phyloP scores from a whole-genome alignment of 495 filamentous ascomycete species.

The Aspergillus hancockii region DNA sequence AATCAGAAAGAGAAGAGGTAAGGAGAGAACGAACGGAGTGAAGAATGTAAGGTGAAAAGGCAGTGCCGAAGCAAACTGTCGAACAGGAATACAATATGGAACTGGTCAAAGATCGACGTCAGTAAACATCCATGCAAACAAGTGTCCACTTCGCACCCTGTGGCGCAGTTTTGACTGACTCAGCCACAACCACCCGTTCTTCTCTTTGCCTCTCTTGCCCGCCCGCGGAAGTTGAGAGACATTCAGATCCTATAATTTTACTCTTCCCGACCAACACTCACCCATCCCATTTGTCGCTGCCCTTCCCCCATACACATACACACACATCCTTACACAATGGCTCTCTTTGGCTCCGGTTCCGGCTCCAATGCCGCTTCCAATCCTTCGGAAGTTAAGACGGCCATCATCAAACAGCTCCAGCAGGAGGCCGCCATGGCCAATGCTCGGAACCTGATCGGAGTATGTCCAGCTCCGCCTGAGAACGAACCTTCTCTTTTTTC shows the following conservation, averaged over 20 bases:
- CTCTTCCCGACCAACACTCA: background rate
- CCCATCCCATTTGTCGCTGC: background rate
- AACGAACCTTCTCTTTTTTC: background rate
- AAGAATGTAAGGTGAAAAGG: slow-evolving; percentile 24
- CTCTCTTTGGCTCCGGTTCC: slow-evolving; percentile 43
- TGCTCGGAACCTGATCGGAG: slow-evolving; percentile 72
- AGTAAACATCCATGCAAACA: slow-evolving; percentile 10
- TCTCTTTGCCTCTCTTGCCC: background rate
- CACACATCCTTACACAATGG: slow-evolving; percentile 33
- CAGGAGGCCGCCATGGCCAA: slow-evolving; percentile 75
- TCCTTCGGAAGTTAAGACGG: slow-evolving; percentile 62
- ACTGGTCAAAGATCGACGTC: slow-evolving; percentile 20
- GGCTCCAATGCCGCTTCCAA: slow-evolving; percentile 27
- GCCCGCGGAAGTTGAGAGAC: background rate
- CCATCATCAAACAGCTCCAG: slow-evolving; percentile 72
- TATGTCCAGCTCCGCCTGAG: slow-evolving; percentile 37
- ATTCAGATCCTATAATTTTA: slow-evolving; percentile 13
- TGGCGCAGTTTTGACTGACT: slow-evolving; percentile 28
- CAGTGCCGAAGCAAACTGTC: slow-evolving; percentile 2
- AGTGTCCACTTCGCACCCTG: slow-evolving; percentile 37
- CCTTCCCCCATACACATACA: background rate
- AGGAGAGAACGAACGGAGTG: slow-evolving; percentile 19
- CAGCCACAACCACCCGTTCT: slow-evolving; percentile 29
- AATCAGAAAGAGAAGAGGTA: slow-evolving; percentile 4
- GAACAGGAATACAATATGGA: slow-evolving; percentile 9